phyloP scores from a whole-genome alignment of 495 filamentous ascomycete genomes.

The Talaromyces wortmannii region DNA sequence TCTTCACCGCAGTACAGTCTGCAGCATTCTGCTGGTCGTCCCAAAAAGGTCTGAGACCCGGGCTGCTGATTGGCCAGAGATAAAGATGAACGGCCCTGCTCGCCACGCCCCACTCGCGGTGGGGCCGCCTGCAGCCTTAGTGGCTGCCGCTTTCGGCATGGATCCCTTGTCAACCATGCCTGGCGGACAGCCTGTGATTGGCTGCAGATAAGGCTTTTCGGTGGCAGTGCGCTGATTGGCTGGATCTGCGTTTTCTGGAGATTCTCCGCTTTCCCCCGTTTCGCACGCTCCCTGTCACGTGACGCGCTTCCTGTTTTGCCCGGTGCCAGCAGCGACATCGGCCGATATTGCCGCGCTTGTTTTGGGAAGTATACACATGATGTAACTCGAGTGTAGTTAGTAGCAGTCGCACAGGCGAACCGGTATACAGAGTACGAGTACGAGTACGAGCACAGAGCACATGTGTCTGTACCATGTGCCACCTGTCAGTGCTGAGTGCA shows the following conservation, averaged over 20 bases:
- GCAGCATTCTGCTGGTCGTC: too few species aligned
- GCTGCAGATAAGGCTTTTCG: slow-evolving; percentile 1
- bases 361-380: background rate
- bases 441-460: too few species aligned
- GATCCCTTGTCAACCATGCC: background rate
- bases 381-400: background rate
- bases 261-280: too few species aligned
- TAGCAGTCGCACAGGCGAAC: too few species aligned
- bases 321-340: too few species aligned
- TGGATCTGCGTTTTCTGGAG: background rate
- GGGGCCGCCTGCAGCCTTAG: background rate
- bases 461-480: too few species aligned
- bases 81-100: background rate
- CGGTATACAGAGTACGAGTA: too few species aligned
- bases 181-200: background rate
- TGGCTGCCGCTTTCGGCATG: background rate
- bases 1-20: too few species aligned
- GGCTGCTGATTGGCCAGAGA: background rate
- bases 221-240: background rate
- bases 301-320: background rate
- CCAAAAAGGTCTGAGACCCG: background rate
- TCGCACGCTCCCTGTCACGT: background rate
- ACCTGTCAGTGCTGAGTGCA: too few species aligned
- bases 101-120: background rate
- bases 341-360: too few species aligned